Evolutionary conservation across 2,329 filamentous ascomycete genomes (phyloP), one percentile per base, ranked within the genome.

Genomic region (Thielaviopsis punctulata): DNA sequence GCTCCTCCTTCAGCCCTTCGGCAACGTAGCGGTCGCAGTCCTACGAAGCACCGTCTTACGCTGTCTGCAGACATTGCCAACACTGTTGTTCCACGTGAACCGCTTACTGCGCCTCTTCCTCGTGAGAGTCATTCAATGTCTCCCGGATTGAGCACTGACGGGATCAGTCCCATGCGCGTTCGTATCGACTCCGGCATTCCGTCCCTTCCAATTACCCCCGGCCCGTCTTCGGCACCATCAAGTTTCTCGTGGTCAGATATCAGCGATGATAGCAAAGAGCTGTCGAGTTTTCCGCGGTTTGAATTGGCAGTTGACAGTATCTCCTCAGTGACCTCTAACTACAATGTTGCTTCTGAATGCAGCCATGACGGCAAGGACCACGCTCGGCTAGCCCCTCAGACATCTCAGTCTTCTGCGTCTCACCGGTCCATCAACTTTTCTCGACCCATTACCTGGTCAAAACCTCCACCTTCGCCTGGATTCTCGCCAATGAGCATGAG

Each of bases 201-300:
- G 25, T 59, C 66, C 8, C 71, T 73, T 36, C 62, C 69, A 3
- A 69, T 80, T 19, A 76, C 75, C 1, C 74, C 79, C 0, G 80
- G 80, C 0, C 80, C 81, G 10, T 81, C 79, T 0, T 84, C 80
- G 1, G 80, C 81, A 2, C 81, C 81, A 1, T 77, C 78, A 8
- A 78, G 69, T 50, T 75, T 78, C 52, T 73, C 75, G 1, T 83
- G 79, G 77, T 68, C 69, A 8, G 69, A 73, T 53, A 66, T 68
- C 48, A 70, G 73, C 48, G 69, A 71, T 45, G 66, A 68, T 27
- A 30, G 45, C 23, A 61, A 62, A n/a, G 66, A 68, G 45, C 61
- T 60, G 4, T 65, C 65, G 25, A 66, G 62, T 27, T 64, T 64
- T 47, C 65, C 65, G 15, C 66, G 66, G 3, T 72, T 73, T 53